phyloP scores from a whole-genome alignment of 139 green algal genomes.

The Prasinococcaceae sp. region DNA sequence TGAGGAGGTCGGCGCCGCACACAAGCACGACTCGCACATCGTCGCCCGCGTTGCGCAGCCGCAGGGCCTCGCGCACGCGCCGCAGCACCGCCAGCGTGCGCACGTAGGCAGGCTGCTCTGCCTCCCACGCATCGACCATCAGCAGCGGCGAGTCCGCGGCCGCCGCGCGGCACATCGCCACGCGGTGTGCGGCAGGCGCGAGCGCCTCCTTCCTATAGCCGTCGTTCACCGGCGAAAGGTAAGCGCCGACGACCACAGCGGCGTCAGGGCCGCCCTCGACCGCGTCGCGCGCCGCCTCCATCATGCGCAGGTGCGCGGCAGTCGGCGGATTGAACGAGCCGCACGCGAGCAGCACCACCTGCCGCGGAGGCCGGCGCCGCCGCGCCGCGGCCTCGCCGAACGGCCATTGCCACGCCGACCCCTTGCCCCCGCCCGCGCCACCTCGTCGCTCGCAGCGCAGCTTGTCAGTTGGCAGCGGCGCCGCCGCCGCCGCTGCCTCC shows the following conservation, averaged over 20 bases:
- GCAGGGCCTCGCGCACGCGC: background rate
- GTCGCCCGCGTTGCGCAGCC: conserved; percentile 12
- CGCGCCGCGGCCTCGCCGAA: no score
- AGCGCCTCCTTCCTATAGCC: conserved; percentile 26
- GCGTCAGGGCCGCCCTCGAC: no score
- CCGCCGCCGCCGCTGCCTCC: no score
- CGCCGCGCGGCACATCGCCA: conserved; percentile 22
- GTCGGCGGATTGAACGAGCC: no score
- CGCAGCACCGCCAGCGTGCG: conserved; percentile 13
- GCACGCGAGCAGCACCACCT: no score
- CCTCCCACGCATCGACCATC: conserved; percentile 30
- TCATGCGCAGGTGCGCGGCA: no score
- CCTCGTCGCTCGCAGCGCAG: no score
- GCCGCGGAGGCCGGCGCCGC: no score
- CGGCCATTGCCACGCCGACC: no score
- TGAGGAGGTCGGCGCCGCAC: conserved; percentile 54
- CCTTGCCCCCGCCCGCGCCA: no score
- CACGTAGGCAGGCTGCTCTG: conserved; percentile 8
- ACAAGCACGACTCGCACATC: conserved; percentile 39
- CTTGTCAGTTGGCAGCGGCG: no score
- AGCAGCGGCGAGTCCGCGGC: conserved; percentile 10
- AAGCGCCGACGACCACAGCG: conserved; percentile 22
- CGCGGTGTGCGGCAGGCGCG: conserved; percentile 13
- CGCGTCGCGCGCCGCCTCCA: no score
- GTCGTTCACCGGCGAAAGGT: conserved; percentile 31